A percentile compares a stretch with the other conserved stretches of the same genome.
phyloP scores from a whole-genome alignment of 169 alveolate species.

The Perkinsus olseni region DNA sequence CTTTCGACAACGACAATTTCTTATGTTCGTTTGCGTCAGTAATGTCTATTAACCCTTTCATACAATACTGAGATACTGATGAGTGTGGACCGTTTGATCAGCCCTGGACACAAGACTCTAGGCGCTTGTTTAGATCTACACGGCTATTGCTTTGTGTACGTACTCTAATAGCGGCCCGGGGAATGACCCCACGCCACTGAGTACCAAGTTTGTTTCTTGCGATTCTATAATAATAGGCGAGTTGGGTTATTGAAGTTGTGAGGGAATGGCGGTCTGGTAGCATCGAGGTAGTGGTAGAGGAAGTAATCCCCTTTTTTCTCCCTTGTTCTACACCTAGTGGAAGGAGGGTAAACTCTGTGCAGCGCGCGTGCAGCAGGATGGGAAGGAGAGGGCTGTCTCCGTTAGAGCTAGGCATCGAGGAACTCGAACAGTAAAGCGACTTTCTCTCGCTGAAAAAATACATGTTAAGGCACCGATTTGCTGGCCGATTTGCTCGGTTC shows the following conservation, averaged over 20 bases:
- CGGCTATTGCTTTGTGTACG: not conserved
- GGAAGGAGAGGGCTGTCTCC: too few relatives aligned
- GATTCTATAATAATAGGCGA: not conserved
- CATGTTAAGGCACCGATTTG: too few relatives aligned
- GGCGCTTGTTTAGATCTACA: not conserved
- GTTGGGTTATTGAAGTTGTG: not conserved
- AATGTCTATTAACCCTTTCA: not conserved
- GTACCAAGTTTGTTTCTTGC: not conserved
- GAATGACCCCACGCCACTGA: not conserved
- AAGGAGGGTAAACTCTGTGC: too few relatives aligned
- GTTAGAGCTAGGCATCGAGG: too few relatives aligned
- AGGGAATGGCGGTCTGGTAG: not conserved
- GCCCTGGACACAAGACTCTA: not conserved
- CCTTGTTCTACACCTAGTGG: too few relatives aligned
- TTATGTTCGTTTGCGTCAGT: not conserved
- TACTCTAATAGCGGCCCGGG: not conserved
- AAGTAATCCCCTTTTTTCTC: too few relatives aligned
- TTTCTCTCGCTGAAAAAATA: too few relatives aligned
- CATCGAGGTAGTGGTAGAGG: not conserved
- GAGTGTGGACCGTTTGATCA: not conserved
- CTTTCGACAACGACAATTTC: not conserved
- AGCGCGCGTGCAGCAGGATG: too few relatives aligned
- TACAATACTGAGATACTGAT: not conserved
- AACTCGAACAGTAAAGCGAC: too few relatives aligned
- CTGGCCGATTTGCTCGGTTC: too few relatives aligned